Base-by-base conservation (phyloP, 2,329 filamentous ascomycete species). In the Pseudohalonectria lignicola region DNA sequence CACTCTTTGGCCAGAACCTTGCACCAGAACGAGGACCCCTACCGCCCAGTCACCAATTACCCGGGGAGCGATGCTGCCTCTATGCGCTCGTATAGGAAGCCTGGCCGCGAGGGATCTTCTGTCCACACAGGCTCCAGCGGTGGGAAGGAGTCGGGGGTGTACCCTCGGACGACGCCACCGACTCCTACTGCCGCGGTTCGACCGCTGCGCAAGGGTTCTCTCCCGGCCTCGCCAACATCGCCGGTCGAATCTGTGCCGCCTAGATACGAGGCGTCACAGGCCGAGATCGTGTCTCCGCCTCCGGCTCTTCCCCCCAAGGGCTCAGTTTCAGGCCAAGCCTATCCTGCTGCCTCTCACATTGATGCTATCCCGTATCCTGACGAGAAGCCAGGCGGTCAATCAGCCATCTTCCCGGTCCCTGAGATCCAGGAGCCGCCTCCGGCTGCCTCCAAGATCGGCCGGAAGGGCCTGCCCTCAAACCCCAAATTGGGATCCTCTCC, bases 1-100 rank as follows among this genome's bases (percentile, higher is more conserved):
- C 79, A 88, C 56, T 93, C 87, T 3, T 67, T 96, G 46, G 84
- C 87, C 19, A 79, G 82, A 39, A 82, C 80, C 2, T 71, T 90
- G 33, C 71, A 78, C 40, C 73, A 77, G 47, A 74, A 79, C 39
- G 82, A 93, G 50, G 90, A 95, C 57, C 90, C 87, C 26, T 96
- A 95, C 61, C 77, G 86, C 36, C 69, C 70, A 1, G 66, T 79
- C 18, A 59, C 61, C 18, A 57, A 67, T 25, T 80, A 83, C 52
- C 62, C 75, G 41, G 59, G 57, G 36, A 74, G 68, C 47, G 76
- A 81, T 41, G 62, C 60, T 37, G 67, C 59, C 13, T 80, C 76
- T 10, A 53, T 78, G 43, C 65, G 68, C 36, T 78, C 76, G 6
- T 62, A 67, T 47, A 60, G 54, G 51, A 51, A 45, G 51, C 60